Evolutionary conservation across 208 protist species (phyloP).

Genomic region (Crithidia sp.): DNA sequence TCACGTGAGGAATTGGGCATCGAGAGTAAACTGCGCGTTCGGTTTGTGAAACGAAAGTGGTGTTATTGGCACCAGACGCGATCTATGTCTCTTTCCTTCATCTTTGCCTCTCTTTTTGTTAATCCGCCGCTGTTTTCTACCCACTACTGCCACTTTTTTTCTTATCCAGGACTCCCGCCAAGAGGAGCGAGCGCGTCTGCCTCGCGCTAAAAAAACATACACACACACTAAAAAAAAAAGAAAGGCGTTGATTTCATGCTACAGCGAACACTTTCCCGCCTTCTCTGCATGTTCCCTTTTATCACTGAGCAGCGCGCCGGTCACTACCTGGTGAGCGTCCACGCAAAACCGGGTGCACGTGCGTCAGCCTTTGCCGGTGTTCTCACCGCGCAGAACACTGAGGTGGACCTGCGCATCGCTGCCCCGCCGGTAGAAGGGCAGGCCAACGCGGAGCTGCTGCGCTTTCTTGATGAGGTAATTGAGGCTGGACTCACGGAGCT

Average conservation of each 20-base stretch:
- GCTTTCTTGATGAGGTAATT: constrained; percentile 63
- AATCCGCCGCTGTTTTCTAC: too few relatives aligned
- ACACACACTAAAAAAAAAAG: background rate
- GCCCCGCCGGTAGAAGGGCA: constrained; percentile 81
- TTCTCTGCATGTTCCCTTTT: constrained; percentile 55
- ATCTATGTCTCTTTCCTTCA: too few relatives aligned
- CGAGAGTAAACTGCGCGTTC: too few relatives aligned
- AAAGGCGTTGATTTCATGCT: background rate
- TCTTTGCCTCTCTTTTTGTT: too few relatives aligned
- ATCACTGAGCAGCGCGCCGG: constrained; percentile 49
- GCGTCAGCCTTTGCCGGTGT: constrained; percentile 43
- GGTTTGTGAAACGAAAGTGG: too few relatives aligned
- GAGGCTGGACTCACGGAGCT: constrained; percentile 41
- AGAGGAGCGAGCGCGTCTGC: too few relatives aligned
- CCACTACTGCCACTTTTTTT: too few relatives aligned
- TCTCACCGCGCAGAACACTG: constrained; percentile 25
- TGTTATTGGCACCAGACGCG: too few relatives aligned
- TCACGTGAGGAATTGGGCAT: too few relatives aligned
- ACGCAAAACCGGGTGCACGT: constrained; percentile 79
- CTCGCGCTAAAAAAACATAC: background rate
- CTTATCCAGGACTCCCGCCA: too few relatives aligned
- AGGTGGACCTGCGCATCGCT: constrained; percentile 65
- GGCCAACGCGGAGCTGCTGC: constrained; percentile 78
- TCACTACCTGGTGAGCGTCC: constrained; percentile 55
- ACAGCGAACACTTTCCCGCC: background rate